These are phyloP conservation scores for Rhododendron ovatum DNA, from an alignment of 148 eudicot species.

Conservation along the genomic window DNA sequence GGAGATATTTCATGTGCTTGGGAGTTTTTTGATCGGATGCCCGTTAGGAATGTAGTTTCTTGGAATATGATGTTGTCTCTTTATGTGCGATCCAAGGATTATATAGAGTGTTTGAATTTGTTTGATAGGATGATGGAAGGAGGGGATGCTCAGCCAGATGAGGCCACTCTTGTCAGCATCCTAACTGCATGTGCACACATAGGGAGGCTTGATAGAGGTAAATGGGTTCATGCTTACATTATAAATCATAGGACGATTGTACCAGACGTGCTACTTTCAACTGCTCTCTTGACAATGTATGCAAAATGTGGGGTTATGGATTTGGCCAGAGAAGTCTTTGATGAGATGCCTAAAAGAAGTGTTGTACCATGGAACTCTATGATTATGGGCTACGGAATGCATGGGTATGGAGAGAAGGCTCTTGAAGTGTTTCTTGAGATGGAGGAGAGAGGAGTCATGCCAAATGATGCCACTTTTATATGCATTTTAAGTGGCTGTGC, in stretches of 20 bases:
- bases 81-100: slow-evolving; percentile 40
- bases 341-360: slow-evolving; percentile 44
- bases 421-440: slow-evolving; percentile 36
- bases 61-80: slow-evolving; percentile 56
- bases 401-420: slow-evolving; percentile 43
- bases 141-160: slow-evolving; percentile 32
- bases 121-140: slow-evolving; percentile 43
- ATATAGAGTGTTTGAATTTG: slow-evolving; percentile 30
- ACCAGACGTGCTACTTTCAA: slow-evolving; percentile 48
- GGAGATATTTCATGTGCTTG: slow-evolving; percentile 46
- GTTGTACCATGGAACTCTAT: slow-evolving; percentile 35
- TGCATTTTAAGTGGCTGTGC: slow-evolving; percentile 51
- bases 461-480: slow-evolving; percentile 45
- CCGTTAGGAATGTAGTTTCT: slow-evolving; percentile 36
- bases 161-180: slow-evolving; percentile 51
- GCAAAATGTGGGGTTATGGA: slow-evolving; percentile 58
- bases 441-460: slow-evolving; percentile 35
- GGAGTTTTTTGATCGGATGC: slow-evolving; percentile 46
- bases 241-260: slow-evolving; percentile 20
- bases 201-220: slow-evolving; percentile 37
- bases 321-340: slow-evolving; percentile 41
- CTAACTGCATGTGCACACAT: slow-evolving; percentile 45
- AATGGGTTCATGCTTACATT: slow-evolving; percentile 44
- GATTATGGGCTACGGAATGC: slow-evolving; percentile 59
- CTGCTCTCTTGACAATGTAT: slow-evolving; percentile 59